phyloP scores from a whole-genome alignment of 2,329 filamentous ascomycete genomes.

The Shiraia bambusicola region DNA sequence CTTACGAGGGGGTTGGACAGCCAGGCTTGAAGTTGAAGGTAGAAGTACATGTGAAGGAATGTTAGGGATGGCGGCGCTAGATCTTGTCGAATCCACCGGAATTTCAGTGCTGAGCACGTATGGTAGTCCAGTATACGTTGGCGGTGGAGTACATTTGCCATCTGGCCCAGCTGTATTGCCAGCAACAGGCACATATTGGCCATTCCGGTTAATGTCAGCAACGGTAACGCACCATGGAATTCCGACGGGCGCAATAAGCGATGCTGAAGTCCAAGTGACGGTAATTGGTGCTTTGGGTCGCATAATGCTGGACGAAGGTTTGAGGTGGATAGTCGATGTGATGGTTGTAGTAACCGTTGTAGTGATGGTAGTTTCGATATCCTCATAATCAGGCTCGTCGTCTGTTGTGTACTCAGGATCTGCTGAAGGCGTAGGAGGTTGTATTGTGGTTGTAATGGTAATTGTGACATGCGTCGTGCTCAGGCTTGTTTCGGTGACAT shows the following conservation, averaged over 20 bases:
- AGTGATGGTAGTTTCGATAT: not conserved
- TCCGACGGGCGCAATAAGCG: not conserved
- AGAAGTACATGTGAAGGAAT: not conserved
- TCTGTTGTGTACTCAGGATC: no score
- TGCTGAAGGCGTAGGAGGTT: not conserved
- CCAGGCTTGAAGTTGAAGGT: not conserved
- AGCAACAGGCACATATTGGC: conserved; percentile 7
- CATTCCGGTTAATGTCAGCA: conserved; percentile 12
- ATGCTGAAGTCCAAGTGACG: not conserved
- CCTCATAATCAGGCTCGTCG: no score
- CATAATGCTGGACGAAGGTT: not conserved
- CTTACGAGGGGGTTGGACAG: no score
- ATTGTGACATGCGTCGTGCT: conserved; percentile 7
- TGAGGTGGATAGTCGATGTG: not conserved
- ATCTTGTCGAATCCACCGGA: no score
- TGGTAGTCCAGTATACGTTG: conserved; percentile 10
- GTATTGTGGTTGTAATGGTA: conserved; percentile 1
- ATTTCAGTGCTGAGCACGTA: no score
- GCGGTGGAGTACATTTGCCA: conserved; percentile 11
- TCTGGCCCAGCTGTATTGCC: conserved; percentile 9
- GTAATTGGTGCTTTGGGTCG: not conserved
- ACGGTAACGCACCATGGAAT: conserved; percentile 18
- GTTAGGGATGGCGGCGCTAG: conserved; percentile 1
- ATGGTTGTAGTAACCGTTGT: conserved; percentile 2
- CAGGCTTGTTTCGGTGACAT: not conserved